Evolutionary conservation across 176 grass and related monocot genomes (phyloP).

Genomic region (bread wheat (Triticum aestivum)): DNA sequence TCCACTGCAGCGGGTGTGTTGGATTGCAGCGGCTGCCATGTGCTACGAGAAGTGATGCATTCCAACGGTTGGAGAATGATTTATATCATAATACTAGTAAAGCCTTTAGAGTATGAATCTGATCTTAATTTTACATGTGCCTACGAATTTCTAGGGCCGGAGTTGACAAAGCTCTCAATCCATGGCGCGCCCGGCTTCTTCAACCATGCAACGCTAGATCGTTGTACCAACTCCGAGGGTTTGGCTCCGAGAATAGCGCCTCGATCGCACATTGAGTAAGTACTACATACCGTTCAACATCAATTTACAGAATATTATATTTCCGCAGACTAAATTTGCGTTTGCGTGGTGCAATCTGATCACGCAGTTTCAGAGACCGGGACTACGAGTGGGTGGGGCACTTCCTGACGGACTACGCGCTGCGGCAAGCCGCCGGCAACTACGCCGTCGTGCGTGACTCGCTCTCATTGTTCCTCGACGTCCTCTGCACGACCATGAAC

Average conservation of each 20-base stretch:
- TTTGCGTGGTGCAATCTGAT: not conserved
- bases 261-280: conserved; percentile 47
- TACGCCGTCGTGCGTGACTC: not conserved
- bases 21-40: conserved; percentile 48
- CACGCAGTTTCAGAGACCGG: conserved; percentile 33
- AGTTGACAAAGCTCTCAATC: conserved; percentile 32
- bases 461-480: too few species aligned
- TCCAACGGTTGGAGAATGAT: conserved; percentile 35
- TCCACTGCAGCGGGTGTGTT: not conserved
- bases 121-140: not conserved
- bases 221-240: conserved; percentile 5
- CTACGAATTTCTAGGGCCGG: conserved; percentile 6
- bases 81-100: too few species aligned
- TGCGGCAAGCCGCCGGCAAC: not conserved
- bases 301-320: not conserved
- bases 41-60: conserved; percentile 59
- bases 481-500: conserved; percentile 16
- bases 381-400: conserved; percentile 43
- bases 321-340: not conserved
- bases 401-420: conserved; percentile 37
- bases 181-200: conserved; percentile 49
- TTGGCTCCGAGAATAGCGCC: not conserved
- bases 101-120: not conserved
- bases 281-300: not conserved
- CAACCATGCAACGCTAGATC: conserved; percentile 47